A percentile compares a stretch with the other conserved stretches of the same genome.
Evolutionary conservation across 108 stramenopile species (phyloP).

Genomic region (Asterionellopsis glacialis): DNA sequence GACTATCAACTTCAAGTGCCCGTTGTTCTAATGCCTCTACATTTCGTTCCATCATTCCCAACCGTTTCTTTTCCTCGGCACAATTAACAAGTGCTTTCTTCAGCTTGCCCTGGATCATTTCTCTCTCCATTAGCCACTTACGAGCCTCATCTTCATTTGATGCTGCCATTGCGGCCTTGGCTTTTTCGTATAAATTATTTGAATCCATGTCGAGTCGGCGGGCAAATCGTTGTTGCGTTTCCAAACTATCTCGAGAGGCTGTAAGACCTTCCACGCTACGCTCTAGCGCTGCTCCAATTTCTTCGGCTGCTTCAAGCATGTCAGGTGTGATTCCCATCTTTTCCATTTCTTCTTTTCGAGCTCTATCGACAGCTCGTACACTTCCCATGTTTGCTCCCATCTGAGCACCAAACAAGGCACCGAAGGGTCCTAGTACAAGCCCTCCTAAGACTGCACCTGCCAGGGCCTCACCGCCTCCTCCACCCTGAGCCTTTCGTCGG

Average conservation of each 20-base stretch:
- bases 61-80: slow-evolving; percentile 57
- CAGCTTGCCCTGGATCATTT: slow-evolving; percentile 55
- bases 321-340: slow-evolving; percentile 63
- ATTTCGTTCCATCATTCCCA: slow-evolving; percentile 62
- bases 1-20: slow-evolving; percentile 65
- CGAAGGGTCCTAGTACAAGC: slow-evolving; percentile 72
- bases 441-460: slow-evolving; percentile 80
- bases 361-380: slow-evolving; percentile 47
- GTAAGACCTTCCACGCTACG: slow-evolving; percentile 55
- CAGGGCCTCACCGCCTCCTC: slow-evolving; percentile 44
- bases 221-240: slow-evolving; percentile 65
- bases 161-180: slow-evolving; percentile 45
- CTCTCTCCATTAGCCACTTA: slow-evolving; percentile 53
- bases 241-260: slow-evolving; percentile 56
- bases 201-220: slow-evolving; percentile 45
- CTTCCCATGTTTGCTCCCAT: slow-evolving; percentile 61
- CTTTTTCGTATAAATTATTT: slow-evolving; percentile 57
- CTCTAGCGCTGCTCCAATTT: slow-evolving; percentile 58
- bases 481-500: slow-evolving; percentile 13
- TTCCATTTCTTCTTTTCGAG: slow-evolving; percentile 71
- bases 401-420: slow-evolving; percentile 76
- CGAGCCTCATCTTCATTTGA: slow-evolving; percentile 63
- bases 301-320: slow-evolving; percentile 70
- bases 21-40: slow-evolving; percentile 58
- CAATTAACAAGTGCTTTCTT: slow-evolving; percentile 47